These are phyloP conservation scores for Mortierella antarctica DNA, from an alignment of 192 early-diverging fungal genomes.

Conservation along the genomic window DNA sequence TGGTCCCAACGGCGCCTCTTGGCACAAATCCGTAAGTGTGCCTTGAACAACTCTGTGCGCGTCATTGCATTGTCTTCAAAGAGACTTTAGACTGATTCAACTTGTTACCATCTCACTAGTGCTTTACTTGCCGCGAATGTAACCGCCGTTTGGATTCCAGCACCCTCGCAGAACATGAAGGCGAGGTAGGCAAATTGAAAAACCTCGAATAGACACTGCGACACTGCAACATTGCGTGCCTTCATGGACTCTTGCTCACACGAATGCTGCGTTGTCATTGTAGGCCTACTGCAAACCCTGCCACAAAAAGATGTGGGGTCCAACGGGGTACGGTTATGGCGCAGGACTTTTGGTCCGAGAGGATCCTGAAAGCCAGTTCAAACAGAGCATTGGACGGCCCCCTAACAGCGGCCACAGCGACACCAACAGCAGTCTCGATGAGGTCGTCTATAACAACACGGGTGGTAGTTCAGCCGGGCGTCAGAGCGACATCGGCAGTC, in stretches of 20 bases:
- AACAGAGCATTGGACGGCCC: conserved; percentile 45
- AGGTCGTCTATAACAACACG: conserved; percentile 19
- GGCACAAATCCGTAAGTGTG: conserved; percentile 43
- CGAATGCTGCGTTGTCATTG: background rate
- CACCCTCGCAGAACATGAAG: conserved; percentile 61
- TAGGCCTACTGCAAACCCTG: conserved; percentile 70
- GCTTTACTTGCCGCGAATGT: conserved; percentile 57
- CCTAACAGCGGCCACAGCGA: conserved; percentile 15
- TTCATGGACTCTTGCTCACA: background rate
- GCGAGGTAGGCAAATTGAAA: conserved; percentile 54
- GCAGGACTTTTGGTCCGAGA: conserved; percentile 35
- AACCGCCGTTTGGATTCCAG: conserved; percentile 66
- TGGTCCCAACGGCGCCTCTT: conserved; percentile 47
- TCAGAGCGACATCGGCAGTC: conserved; percentile 5
- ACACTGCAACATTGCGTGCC: background rate
- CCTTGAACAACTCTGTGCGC: background rate
- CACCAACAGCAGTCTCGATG: background rate
- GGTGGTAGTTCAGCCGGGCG: conserved; percentile 24
- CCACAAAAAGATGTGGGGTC: conserved; percentile 66
- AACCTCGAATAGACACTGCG: no score
- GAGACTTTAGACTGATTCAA: background rate
- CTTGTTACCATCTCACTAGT: conserved; percentile 4
- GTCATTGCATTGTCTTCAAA: background rate
- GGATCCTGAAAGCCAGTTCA: conserved; percentile 46
- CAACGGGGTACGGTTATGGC: conserved; percentile 61